Percentiles rank a stretch among this genome's conserved stretches.
Evolutionary conservation across 2,329 filamentous ascomycete genomes (phyloP).

Genomic region (Fusarium austroafricanum): DNA sequence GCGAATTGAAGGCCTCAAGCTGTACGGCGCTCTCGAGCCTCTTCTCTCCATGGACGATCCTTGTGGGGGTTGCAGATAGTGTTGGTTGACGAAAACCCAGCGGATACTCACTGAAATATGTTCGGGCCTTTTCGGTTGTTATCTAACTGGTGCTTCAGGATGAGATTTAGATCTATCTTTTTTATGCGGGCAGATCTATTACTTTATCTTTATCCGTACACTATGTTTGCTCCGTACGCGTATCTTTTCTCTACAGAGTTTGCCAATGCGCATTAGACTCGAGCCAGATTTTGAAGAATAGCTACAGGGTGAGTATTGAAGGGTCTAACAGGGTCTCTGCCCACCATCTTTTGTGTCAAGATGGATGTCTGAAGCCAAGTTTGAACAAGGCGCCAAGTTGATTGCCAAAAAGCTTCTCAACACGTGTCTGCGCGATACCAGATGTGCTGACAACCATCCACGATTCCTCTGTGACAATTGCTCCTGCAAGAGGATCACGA

Average conservation of each 20-base stretch:
- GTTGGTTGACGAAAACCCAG: constrained; percentile 21
- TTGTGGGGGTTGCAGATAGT: constrained; percentile 17
- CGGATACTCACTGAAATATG: constrained; percentile 1
- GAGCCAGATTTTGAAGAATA: neutral
- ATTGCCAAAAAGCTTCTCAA: constrained; percentile 26
- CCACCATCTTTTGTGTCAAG: neutral
- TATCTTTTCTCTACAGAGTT: neutral
- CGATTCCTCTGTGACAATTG: constrained; percentile 25
- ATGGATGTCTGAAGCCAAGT: constrained; percentile 24
- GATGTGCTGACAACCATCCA: constrained; percentile 13
- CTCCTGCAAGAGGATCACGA: constrained; percentile 14
- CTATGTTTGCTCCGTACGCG: neutral
- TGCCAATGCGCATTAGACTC: too few species aligned
- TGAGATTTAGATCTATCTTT: neutral
- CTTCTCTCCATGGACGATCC: constrained; percentile 14
- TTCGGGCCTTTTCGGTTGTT: constrained; percentile 38
- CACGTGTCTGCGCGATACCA: constrained; percentile 8
- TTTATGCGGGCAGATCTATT: neutral
- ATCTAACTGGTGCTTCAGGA: constrained; percentile 13
- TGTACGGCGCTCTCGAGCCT: neutral
- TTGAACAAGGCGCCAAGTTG: constrained; percentile 12
- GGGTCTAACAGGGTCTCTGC: constrained; percentile 1
- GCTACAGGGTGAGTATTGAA: constrained; percentile 17
- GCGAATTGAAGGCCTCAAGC: constrained; percentile 19
- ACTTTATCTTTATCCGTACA: neutral